These are phyloP conservation scores for Paraphaeosphaeria sporulosa DNA, from an alignment of 2,329 filamentous ascomycete species.

Conservation along the genomic window DNA sequence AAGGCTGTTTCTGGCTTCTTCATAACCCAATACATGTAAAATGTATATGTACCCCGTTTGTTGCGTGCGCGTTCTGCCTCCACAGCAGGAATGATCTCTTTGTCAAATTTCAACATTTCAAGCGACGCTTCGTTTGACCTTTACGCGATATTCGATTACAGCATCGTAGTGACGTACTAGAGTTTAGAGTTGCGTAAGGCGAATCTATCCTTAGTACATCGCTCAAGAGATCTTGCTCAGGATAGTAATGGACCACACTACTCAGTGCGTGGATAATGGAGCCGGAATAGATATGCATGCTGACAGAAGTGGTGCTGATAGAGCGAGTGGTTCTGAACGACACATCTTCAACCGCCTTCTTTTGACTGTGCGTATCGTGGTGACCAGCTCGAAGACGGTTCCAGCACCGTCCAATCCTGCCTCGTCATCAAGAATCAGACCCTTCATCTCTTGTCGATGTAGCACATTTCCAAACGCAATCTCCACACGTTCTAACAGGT, in stretches of 20 bases:
- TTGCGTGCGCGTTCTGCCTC: conserved; percentile 12
- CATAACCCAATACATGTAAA: conserved; percentile 11
- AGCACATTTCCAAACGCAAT: background rate
- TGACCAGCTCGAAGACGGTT: conserved; percentile 14
- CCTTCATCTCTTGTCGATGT: conserved; percentile 12
- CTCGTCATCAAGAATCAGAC: conserved; percentile 8
- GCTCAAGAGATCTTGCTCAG: conserved; percentile 13
- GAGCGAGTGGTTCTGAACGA: background rate
- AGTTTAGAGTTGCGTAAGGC: conserved; percentile 15
- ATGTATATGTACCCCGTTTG: conserved; percentile 2
- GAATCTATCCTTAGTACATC: conserved; percentile 6
- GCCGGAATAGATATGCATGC: conserved; percentile 14
- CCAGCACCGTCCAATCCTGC: background rate
- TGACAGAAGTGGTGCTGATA: background rate
- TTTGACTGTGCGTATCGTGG: background rate
- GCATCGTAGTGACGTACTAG: conserved; percentile 18
- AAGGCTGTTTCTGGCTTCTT: conserved; percentile 9
- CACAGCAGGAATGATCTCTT: conserved; percentile 13
- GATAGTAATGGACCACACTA: conserved; percentile 16
- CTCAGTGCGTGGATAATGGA: conserved; percentile 14
- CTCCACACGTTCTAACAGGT: conserved; percentile 8
- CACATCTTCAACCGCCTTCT: background rate
- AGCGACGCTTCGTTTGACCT: background rate
- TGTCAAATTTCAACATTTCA: conserved; percentile 9
- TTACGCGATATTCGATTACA: conserved; percentile 6